These are phyloP conservation scores for Fraxinus pennsylvanica DNA, from an alignment of 257 asterid genomes.

Conservation along the genomic window DNA sequence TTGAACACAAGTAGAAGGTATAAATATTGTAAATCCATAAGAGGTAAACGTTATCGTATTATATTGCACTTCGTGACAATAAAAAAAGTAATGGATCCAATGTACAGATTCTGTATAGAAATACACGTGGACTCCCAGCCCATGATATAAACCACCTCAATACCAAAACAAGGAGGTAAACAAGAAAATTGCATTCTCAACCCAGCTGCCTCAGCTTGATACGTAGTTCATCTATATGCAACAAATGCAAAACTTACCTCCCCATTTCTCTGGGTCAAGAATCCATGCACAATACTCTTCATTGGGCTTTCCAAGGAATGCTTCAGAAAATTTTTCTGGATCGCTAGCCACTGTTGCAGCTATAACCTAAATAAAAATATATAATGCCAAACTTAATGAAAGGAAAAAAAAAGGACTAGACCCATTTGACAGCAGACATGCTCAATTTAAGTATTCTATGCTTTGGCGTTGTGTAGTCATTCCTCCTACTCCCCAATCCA, in stretches of 20 bases:
- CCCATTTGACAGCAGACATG: not conserved
- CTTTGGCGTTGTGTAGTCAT: too few relatives aligned
- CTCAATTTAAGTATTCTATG: not conserved
- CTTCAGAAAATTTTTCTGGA: slow-evolving; percentile 71
- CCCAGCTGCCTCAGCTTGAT: not conserved
- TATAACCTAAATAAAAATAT: slow-evolving; percentile 58
- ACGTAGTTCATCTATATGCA: not conserved
- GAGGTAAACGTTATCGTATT: not conserved
- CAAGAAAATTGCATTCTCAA: not conserved
- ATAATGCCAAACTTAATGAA: slow-evolving; percentile 16
- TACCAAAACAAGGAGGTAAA: not conserved
- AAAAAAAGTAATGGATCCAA: not conserved
- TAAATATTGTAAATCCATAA: not conserved
- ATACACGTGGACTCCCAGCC: not conserved
- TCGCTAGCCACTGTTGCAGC: slow-evolving; percentile 92
- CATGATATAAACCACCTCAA: not conserved
- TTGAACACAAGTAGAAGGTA: not conserved
- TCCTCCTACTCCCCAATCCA: not conserved
- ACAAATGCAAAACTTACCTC: slow-evolving; percentile 55
- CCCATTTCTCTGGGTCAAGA: slow-evolving; percentile 94
- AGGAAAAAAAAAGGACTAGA: slow-evolving; percentile 2
- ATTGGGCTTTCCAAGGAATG: slow-evolving; percentile 83
- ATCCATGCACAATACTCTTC: slow-evolving; percentile 90
- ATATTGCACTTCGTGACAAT: not conserved
- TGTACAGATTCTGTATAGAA: not conserved